Evolutionary conservation across 352 stramenopile species (phyloP).

Genomic region (Lagenidium giganteum): DNA sequence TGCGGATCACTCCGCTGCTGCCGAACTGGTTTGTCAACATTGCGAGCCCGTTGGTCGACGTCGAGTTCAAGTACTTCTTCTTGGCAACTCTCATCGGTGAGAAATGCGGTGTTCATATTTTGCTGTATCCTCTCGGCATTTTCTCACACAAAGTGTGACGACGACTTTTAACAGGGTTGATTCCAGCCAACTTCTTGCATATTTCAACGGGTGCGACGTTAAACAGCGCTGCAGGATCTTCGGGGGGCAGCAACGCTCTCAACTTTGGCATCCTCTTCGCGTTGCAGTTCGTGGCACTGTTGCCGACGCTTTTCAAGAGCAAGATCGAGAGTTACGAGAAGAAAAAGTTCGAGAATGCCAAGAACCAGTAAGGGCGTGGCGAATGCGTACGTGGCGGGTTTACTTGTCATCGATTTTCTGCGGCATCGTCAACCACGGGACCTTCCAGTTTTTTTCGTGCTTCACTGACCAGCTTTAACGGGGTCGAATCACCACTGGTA

Average conservation of each 20-base stretch:
- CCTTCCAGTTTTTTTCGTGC: conserved; percentile 30
- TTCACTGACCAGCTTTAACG: conserved; percentile 29
- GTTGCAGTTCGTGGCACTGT: conserved; percentile 79
- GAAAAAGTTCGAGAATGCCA: conserved; percentile 61
- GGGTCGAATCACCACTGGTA: conserved; percentile 16
- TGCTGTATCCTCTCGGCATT: not conserved
- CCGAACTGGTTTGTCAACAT: conserved; percentile 91
- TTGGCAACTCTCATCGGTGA: conserved; percentile 72
- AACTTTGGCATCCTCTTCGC: conserved; percentile 82
- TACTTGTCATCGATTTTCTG: no score
- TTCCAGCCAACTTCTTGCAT: conserved; percentile 82
- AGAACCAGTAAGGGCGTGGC: conserved; percentile 21
- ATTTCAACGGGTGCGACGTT: conserved; percentile 81
- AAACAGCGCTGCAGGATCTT: conserved; percentile 48
- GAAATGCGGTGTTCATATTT: not conserved
- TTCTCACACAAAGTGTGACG: not conserved
- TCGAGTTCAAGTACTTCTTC: conserved; percentile 85
- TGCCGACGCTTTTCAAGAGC: conserved; percentile 83
- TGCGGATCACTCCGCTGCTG: conserved; percentile 81
- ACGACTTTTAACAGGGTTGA: conserved; percentile 24
- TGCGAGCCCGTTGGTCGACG: conserved; percentile 74
- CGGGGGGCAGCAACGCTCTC: conserved; percentile 56
- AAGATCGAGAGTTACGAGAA: conserved; percentile 85
- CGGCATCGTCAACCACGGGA: no score
- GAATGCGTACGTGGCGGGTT: no score